Conservation (phyloP, 257 asterid genomes). For the Apocynum venetum region DNA sequence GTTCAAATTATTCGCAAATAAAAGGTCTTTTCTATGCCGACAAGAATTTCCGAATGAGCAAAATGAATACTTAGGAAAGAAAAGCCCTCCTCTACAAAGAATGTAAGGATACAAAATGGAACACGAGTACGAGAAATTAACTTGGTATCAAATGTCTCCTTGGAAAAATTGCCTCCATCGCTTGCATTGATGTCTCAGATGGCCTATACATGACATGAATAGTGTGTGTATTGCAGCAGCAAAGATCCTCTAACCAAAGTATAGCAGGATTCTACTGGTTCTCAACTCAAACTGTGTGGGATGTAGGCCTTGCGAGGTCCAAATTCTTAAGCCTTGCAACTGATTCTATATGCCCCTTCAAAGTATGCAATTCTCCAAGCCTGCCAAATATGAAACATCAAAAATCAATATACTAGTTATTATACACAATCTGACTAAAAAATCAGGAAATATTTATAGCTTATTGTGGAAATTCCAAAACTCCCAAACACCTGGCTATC, state of each 20-base stretch:
- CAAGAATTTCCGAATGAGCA: not conserved
- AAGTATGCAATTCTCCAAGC: constrained; percentile 24
- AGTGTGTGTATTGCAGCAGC: not conserved
- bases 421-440: not conserved
- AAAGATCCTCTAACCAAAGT: too few relatives aligned
- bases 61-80: too few relatives aligned
- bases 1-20: too few relatives aligned
- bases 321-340: constrained; percentile 22
- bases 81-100: not conserved
- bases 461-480: too few relatives aligned
- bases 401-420: not conserved
- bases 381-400: not conserved
- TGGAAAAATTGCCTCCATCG: too few relatives aligned
- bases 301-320: constrained; percentile 20
- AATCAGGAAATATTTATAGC: not conserved
- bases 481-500: constrained; percentile 22
- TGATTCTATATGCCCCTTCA: constrained; percentile 31
- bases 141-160: too few relatives aligned
- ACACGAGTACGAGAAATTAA: too few relatives aligned
- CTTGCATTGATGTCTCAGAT: too few relatives aligned
- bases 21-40: not conserved
- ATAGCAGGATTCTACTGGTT: not conserved
- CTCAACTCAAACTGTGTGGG: constrained; percentile 16
- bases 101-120: not conserved
- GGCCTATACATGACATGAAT: not conserved